These are phyloP conservation scores for Aspergillus candidus DNA, from an alignment of 2,329 filamentous ascomycete species.

Conservation along the genomic window DNA sequence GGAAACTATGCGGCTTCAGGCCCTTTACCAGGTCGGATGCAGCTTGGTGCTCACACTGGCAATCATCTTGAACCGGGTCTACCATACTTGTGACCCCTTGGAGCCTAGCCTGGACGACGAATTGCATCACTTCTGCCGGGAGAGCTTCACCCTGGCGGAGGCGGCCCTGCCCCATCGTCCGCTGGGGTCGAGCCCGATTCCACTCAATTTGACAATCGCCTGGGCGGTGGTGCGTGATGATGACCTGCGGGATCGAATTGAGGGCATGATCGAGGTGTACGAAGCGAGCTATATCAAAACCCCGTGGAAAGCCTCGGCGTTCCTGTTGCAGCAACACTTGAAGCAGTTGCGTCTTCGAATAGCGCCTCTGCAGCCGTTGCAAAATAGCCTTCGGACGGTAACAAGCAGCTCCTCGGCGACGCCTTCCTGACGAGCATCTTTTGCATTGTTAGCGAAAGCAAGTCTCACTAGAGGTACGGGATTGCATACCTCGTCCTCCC, in stretches of 20 bases:
- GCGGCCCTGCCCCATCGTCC: slow-evolving; percentile 15
- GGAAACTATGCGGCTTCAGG: slow-evolving; percentile 5
- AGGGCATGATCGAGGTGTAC: slow-evolving; percentile 14
- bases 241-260: slow-evolving; percentile 7
- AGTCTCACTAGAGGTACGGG: too few species aligned
- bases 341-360: too few species aligned
- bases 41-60: slow-evolving; percentile 13
- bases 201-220: slow-evolving; percentile 14
- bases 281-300: slow-evolving; percentile 11
- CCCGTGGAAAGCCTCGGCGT: too few species aligned
- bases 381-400: too few species aligned
- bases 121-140: slow-evolving; percentile 7
- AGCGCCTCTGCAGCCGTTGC: too few species aligned
- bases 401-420: too few species aligned
- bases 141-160: slow-evolving; percentile 10
- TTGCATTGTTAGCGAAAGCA: too few species aligned
- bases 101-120: slow-evolving; percentile 10
- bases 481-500: too few species aligned
- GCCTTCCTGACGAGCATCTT: too few species aligned
- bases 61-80: slow-evolving; percentile 15
- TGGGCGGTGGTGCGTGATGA: slow-evolving; percentile 14
- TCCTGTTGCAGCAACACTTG: too few species aligned
- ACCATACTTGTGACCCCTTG: slow-evolving; percentile 12
- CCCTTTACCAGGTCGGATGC: slow-evolving; percentile 16
- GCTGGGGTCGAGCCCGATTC: slow-evolving; percentile 16